These are phyloP conservation scores for Kodamaea jinghongensis DNA, from an alignment of 805 yeast species.

Conservation along the genomic window DNA sequence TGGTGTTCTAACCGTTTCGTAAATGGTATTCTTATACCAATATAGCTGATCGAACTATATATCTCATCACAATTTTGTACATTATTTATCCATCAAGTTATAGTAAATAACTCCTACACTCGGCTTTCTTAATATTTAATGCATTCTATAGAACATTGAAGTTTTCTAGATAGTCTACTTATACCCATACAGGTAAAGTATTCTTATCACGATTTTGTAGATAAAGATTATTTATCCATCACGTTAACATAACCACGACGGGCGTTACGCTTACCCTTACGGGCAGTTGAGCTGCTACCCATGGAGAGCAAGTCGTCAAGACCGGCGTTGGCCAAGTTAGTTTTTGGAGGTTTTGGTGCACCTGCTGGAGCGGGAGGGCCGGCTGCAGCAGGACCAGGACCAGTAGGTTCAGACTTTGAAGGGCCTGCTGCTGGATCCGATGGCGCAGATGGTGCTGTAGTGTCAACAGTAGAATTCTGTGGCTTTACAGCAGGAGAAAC, in stretches of 20 bases:
- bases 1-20: too few relatives aligned
- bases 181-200: not conserved
- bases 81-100: too few relatives aligned
- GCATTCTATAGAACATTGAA: not conserved
- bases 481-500: too few relatives aligned
- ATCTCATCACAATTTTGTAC: too few relatives aligned
- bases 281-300: slow-evolving; percentile 21
- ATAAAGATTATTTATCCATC: slow-evolving; percentile 31
- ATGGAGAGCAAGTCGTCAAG: slow-evolving; percentile 39
- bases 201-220: too few relatives aligned
- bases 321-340: slow-evolving; percentile 38
- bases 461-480: too few relatives aligned
- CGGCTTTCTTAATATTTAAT: not conserved
- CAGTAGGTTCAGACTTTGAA: not conserved
- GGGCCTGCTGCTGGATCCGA: slow-evolving; percentile 4
- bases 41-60: too few relatives aligned
- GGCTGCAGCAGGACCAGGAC: slow-evolving; percentile 11
- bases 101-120: too few relatives aligned
- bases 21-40: too few relatives aligned
- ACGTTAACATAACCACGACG: slow-evolving; percentile 62
- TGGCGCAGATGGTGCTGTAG: slow-evolving; percentile 1
- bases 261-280: slow-evolving; percentile 28
- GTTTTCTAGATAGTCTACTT: not conserved
- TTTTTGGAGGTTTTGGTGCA: slow-evolving; percentile 11
- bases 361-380: slow-evolving; percentile 11